A percentile compares a stretch with the other conserved stretches of the same genome.
These are phyloP conservation scores for Xylariaceae sp. DNA, from an alignment of 2,329 filamentous ascomycete species.

Conservation along the genomic window DNA sequence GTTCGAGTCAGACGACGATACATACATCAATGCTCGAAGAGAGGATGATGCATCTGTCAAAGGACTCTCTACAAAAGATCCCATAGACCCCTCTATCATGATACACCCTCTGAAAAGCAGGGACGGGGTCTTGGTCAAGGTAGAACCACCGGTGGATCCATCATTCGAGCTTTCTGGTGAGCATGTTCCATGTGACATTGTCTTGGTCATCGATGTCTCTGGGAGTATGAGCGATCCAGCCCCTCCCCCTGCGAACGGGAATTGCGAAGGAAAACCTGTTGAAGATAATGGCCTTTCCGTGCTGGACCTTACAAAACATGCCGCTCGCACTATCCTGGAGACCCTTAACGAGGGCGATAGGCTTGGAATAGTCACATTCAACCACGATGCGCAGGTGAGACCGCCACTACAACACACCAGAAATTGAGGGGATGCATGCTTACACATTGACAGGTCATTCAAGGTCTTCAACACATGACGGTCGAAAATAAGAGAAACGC, in stretches of 20 bases:
- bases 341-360: conserved; percentile 51
- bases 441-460: conserved; percentile 31
- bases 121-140: conserved; percentile 41
- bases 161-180: conserved; percentile 10
- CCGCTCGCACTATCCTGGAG: conserved; percentile 53
- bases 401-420: not conserved
- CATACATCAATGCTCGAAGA: no score
- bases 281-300: conserved; percentile 50
- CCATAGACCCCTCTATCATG: conserved; percentile 11
- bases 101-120: conserved; percentile 35
- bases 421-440: not conserved
- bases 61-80: no score
- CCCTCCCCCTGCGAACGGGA: conserved; percentile 36
- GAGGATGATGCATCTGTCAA: no score
- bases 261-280: conserved; percentile 26
- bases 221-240: conserved; percentile 48
- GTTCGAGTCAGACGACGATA: no score
- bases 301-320: conserved; percentile 57
- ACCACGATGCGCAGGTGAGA: conserved; percentile 27
- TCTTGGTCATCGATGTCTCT: conserved; percentile 59
- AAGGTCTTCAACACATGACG: conserved; percentile 45
- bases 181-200: conserved; percentile 56
- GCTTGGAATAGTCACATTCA: conserved; percentile 55
- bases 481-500: conserved; percentile 38
- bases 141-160: conserved; percentile 40